Evolutionary conservation across 169 alveolate species (phyloP).

Genomic region (Nephromyces sp.): DNA sequence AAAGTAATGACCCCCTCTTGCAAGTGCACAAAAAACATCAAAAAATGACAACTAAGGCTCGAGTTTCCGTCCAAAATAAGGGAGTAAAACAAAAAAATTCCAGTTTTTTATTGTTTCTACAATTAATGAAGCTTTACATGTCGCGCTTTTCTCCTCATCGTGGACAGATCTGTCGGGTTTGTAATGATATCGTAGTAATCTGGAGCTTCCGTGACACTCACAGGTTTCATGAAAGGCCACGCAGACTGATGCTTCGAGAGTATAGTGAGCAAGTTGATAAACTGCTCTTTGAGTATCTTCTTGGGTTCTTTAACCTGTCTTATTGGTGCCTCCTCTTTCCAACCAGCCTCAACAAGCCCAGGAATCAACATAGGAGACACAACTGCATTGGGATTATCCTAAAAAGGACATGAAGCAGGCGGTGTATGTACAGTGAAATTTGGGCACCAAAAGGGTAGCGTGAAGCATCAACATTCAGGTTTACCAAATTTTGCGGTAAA

Average conservation of each 20-base stretch:
- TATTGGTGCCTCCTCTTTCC: slow-evolving; percentile 45
- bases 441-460: too few relatives aligned
- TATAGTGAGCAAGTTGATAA: slow-evolving; percentile 52
- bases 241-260: slow-evolving; percentile 71
- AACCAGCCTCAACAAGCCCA: slow-evolving; percentile 85
- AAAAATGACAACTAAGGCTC: not conserved
- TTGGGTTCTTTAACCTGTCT: slow-evolving; percentile 34
- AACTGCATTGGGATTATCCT: slow-evolving; percentile 26
- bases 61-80: not conserved
- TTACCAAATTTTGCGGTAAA: too few relatives aligned
- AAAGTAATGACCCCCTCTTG: not conserved
- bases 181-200: slow-evolving; percentile 91
- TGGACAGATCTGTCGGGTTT: slow-evolving; percentile 88
- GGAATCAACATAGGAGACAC: slow-evolving; percentile 71
- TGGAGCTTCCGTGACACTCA: slow-evolving; percentile 85
- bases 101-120: slow-evolving; percentile 27
- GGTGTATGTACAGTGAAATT: too few relatives aligned
- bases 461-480: too few relatives aligned
- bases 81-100: not conserved
- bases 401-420: not conserved
- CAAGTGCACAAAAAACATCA: not conserved
- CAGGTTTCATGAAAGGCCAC: slow-evolving; percentile 94
- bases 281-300: slow-evolving; percentile 62
- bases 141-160: slow-evolving; percentile 76
- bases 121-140: not conserved